A percentile compares a stretch with the other conserved stretches of the same genome.
Evolutionary conservation across 257 asterid species (phyloP).

Genomic region (Nyctanthes arbortristis): DNA sequence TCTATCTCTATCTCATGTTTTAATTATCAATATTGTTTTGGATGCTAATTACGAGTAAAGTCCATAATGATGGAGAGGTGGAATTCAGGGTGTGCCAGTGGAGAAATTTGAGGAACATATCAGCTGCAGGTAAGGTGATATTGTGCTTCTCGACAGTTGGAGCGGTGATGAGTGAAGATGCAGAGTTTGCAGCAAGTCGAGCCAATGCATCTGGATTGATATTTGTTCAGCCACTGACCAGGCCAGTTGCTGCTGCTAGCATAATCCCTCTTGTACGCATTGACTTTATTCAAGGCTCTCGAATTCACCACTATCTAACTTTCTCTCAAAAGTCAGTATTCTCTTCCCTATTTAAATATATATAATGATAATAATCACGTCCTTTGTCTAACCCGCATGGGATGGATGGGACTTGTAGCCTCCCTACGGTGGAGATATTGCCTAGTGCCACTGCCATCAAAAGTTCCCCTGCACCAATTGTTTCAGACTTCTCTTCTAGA

Average conservation of each 20-base stretch:
- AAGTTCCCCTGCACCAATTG: constrained; percentile 53
- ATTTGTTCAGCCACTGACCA: constrained; percentile 53
- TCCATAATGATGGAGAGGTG: not conserved
- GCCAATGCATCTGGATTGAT: constrained; percentile 48
- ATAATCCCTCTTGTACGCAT: constrained; percentile 45
- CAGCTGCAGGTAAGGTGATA: constrained; percentile 39
- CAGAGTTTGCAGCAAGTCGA: constrained; percentile 35
- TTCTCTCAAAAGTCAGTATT: constrained; percentile 29
- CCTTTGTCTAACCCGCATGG: not conserved
- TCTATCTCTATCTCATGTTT: not conserved
- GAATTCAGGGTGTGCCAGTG: constrained; percentile 34
- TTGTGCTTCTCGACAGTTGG: constrained; percentile 47
- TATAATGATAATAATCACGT: too few species aligned
- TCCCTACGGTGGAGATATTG: constrained; percentile 37
- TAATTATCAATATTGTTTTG: too few species aligned
- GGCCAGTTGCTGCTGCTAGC: constrained; percentile 44
- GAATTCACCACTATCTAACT: constrained; percentile 27
- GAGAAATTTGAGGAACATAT: constrained; percentile 25
- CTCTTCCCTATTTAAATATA: too few species aligned
- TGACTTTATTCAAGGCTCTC: constrained; percentile 51
- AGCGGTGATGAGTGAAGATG: constrained; percentile 27
- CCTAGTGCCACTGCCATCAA: constrained; percentile 42
- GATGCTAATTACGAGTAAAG: not conserved
- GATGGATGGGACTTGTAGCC: constrained; percentile 21
- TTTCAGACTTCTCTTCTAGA: constrained; percentile 57